These are phyloP conservation scores for Areca catechu DNA, from an alignment of 176 grass and related monocot species.

Conservation along the genomic window DNA sequence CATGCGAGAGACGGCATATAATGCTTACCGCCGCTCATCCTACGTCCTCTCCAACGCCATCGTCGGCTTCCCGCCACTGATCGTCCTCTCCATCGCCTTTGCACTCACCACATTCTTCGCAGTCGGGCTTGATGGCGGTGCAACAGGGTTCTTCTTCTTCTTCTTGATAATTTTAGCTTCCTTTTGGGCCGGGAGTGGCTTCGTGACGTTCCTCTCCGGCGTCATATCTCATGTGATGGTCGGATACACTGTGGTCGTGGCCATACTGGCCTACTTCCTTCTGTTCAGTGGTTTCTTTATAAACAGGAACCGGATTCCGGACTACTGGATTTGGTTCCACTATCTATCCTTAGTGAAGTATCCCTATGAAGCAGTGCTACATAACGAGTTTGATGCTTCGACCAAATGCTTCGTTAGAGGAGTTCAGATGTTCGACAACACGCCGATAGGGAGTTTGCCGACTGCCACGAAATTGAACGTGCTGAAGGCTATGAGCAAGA, in stretches of 20 bases:
- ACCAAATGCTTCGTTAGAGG: slow-evolving; percentile 69
- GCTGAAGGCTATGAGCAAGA: slow-evolving; percentile 47
- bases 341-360: slow-evolving; percentile 92
- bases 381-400: slow-evolving; percentile 70
- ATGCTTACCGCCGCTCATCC: slow-evolving; percentile 76
- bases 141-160: slow-evolving; percentile 67
- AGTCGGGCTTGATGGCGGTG: slow-evolving; percentile 66
- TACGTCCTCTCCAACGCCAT: slow-evolving; percentile 91
- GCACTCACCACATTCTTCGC: slow-evolving; percentile 73
- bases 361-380: slow-evolving; percentile 76
- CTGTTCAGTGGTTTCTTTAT: slow-evolving; percentile 98
- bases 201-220: slow-evolving; percentile 91
- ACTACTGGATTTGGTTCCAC: slow-evolving; percentile 96
- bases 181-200: slow-evolving; percentile 81
- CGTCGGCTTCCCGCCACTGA: slow-evolving; percentile 74
- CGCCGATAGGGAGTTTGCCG: slow-evolving; percentile 48
- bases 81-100: slow-evolving; percentile 77
- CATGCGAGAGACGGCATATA: slow-evolving; percentile 85
- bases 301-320: slow-evolving; percentile 70
- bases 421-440: slow-evolving; percentile 78
- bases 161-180: slow-evolving; percentile 58
- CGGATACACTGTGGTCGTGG: slow-evolving; percentile 75
- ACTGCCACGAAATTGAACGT: slow-evolving; percentile 36
- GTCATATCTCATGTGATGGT: slow-evolving; percentile 85
- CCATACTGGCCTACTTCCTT: slow-evolving; percentile 82